phyloP scores from a whole-genome alignment of 441 rosid genomes.

The Jatropha podagrica region DNA sequence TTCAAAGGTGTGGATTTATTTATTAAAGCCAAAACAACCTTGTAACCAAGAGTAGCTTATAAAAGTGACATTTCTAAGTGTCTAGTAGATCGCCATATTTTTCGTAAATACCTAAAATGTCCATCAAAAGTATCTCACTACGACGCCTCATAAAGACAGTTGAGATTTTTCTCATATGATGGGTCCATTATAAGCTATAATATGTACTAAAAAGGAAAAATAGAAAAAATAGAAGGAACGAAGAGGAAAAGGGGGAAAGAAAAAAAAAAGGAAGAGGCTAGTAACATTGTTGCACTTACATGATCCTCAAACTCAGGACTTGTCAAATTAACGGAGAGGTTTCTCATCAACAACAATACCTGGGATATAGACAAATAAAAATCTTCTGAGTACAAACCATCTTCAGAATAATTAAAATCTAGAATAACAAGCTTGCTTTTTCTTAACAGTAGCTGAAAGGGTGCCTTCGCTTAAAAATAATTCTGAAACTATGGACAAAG shows the following conservation, averaged over 20 bases:
- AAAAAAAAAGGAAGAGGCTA: background rate
- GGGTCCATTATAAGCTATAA: background rate
- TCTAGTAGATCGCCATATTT: background rate
- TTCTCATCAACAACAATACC: conserved; percentile 86
- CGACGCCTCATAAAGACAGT: background rate
- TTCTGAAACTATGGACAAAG: background rate
- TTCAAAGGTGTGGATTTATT: too few relatives aligned
- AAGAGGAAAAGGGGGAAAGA: background rate
- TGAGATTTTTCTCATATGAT: background rate
- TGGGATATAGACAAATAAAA: conserved; percentile 33
- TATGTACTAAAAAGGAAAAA: background rate
- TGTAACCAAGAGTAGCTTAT: too few relatives aligned
- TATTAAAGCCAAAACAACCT: too few relatives aligned
- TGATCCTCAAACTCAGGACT: conserved; percentile 87
- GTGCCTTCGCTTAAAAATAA: background rate
- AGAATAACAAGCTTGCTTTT: too few relatives aligned
- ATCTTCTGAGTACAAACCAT: background rate
- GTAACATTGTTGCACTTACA: conserved; percentile 43
- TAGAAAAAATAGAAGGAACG: background rate
- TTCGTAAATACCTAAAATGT: too few relatives aligned
- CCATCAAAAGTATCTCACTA: background rate
- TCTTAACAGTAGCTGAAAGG: too few relatives aligned
- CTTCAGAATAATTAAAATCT: background rate
- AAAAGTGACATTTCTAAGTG: background rate
- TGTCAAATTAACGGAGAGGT: conserved; percentile 73